phyloP scores from a whole-genome alignment of 2,329 filamentous ascomycete genomes.

The Arthrobotrys megalospora region DNA sequence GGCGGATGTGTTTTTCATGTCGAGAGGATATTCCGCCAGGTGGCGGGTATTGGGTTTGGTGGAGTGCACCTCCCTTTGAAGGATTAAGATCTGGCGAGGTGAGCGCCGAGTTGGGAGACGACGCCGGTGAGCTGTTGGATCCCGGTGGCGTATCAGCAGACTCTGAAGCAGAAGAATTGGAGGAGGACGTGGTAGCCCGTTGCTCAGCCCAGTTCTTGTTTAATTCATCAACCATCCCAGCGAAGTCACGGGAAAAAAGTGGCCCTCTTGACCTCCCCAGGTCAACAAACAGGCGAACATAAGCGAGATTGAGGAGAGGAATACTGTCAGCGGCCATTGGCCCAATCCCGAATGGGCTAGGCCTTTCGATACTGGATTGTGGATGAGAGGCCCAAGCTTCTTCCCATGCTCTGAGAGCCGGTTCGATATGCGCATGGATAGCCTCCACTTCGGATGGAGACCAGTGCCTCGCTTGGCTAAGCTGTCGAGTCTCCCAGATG shows the following conservation, averaged over 20 bases:
- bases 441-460: slow-evolving; percentile 92
- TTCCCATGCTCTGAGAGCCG: slow-evolving; percentile 94
- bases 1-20: slow-evolving; percentile 88
- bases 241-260: slow-evolving; percentile 94
- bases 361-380: slow-evolving; percentile 84
- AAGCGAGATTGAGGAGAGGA: slow-evolving; percentile 89
- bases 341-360: slow-evolving; percentile 84
- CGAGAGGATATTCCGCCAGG: slow-evolving; percentile 73
- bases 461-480: slow-evolving; percentile 85
- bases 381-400: slow-evolving; percentile 90
- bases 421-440: slow-evolving; percentile 96
- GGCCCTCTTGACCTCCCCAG: slow-evolving; percentile 92
- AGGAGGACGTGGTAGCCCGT: slow-evolving; percentile 74
- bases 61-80: slow-evolving; percentile 62
- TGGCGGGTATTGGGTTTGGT: slow-evolving; percentile 59
- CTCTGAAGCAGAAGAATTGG: slow-evolving; percentile 65
- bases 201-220: slow-evolving; percentile 81
- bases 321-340: slow-evolving; percentile 92
- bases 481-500: slow-evolving; percentile 97
- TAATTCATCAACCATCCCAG: slow-evolving; percentile 89
- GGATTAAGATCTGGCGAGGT: slow-evolving; percentile 63
- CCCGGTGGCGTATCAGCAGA: slow-evolving; percentile 65
- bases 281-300: slow-evolving; percentile 92
- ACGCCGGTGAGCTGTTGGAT: slow-evolving; percentile 64
- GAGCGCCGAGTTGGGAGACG: slow-evolving; percentile 63